phyloP scores from a whole-genome alignment of 768 basidiomycete species.

The Panellus pusillus region DNA sequence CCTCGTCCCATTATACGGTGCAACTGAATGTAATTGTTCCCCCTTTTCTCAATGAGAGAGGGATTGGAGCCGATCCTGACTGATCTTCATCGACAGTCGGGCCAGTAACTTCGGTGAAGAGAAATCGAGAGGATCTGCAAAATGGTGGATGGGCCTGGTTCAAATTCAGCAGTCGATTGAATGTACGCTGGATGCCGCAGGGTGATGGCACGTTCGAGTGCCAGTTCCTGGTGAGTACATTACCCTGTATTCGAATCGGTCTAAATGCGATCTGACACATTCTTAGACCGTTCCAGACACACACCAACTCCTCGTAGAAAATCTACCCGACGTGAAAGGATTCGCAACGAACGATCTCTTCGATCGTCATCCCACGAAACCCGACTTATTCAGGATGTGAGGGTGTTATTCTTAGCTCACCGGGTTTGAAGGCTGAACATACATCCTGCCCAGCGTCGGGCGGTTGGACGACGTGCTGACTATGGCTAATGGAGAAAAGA shows the following conservation, averaged over 20 bases:
- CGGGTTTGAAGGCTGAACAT: no score
- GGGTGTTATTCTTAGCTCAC: neutral
- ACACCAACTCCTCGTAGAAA: conserved; percentile 38
- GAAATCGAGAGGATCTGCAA: conserved; percentile 18
- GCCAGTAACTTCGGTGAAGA: conserved; percentile 14
- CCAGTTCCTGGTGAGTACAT: conserved; percentile 34
- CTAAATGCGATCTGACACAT: neutral
- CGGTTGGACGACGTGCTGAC: conserved; percentile 30
- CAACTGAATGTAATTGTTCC: conserved; percentile 31
- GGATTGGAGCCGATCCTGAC: neutral
- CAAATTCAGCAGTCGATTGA: conserved; percentile 25
- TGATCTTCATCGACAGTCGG: conserved; percentile 21
- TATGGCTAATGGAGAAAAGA: conserved; percentile 31
- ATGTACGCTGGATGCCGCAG: conserved; percentile 36
- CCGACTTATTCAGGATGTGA: conserved; percentile 29
- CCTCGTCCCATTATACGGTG: conserved; percentile 35
- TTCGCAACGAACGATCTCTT: conserved; percentile 32
- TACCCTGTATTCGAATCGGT: no score
- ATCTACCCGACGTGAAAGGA: conserved; percentile 27
- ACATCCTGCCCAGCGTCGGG: conserved; percentile 25
- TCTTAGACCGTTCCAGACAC: conserved; percentile 28
- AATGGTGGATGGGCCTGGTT: conserved; percentile 34
- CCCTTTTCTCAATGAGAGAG: neutral
- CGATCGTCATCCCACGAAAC: conserved; percentile 32
- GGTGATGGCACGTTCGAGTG: conserved; percentile 39